Evolutionary conservation across 192 early-diverging fungal genomes (phyloP), one percentile per base, ranked within the genome.

Genomic region (Backusella luteola): DNA sequence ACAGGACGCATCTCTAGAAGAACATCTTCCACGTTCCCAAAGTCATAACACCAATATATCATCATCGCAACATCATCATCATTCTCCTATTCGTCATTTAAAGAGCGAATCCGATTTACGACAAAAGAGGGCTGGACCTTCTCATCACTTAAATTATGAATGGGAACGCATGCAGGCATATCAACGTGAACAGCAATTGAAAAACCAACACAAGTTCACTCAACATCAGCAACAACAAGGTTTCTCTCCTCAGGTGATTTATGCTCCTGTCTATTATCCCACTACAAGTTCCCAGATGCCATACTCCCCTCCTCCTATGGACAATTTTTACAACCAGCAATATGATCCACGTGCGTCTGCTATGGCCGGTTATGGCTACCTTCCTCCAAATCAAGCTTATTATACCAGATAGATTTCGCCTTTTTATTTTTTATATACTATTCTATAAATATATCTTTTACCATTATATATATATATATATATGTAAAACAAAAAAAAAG

Each of bases 51-150:
- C 67, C 35, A 68, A 21, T 32, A 46, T 49, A 44, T 71, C 70
- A 71, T 44, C 21, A 29, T 11, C 42, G 6, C n/a, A 36, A 12
- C 59, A 38, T 41, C 32, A 32, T 3, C 23, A 63, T 66, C 56
- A 15, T 21, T 63, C 63, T 6, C 63, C 59, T 5, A 34, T 75
- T 14, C 38, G 63, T 15, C 74, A 75, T 34, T 67, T 66, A 21
- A 75, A 75, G 74, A 75, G 74, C 67, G 74, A 75, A 23, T 66
- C 74, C 3, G 74, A 75, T 34, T 42, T 75, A 42, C 59, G 63
- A 15, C 72, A 59, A 15, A 26, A 49, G 63, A 49, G 26, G 12
- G 42, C 21, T 29, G 29, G n/a, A 4, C 41, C 35, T 21, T 32
- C 15, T 17, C 15, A 66, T 17, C 66, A 66, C 9, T 56, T 41